Evolutionary conservation across 495 filamentous ascomycete species (phyloP).

Genomic region (Penicillium angulare): DNA sequence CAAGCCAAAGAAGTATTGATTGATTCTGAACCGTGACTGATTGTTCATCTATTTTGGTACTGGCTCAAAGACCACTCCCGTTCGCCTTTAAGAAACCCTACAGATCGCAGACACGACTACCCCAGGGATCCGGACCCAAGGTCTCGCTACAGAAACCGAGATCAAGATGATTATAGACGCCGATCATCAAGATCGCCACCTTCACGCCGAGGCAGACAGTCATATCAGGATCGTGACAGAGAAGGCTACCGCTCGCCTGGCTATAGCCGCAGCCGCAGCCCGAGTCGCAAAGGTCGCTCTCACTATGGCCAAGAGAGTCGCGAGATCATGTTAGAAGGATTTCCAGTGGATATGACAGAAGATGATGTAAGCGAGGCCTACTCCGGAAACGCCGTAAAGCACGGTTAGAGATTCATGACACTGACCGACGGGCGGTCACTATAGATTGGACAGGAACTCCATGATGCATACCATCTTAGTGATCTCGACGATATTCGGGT

Average conservation of each 20-base stretch:
- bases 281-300: constrained; percentile 43
- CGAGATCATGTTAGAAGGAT: constrained; percentile 62
- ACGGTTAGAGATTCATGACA: neutral
- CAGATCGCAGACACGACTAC: constrained; percentile 38
- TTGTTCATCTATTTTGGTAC: constrained; percentile 3
- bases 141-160: constrained; percentile 33
- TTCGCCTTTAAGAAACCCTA: constrained; percentile 41
- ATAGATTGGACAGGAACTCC: constrained; percentile 64
- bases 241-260: constrained; percentile 54
- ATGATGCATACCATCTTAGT: constrained; percentile 55
- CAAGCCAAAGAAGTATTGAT: constrained; percentile 5
- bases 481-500: constrained; percentile 62
- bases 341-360: constrained; percentile 58
- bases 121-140: constrained; percentile 31
- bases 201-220: constrained; percentile 35
- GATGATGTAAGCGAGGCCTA: constrained; percentile 47
- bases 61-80: constrained; percentile 35
- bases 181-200: constrained; percentile 40
- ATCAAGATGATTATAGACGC: constrained; percentile 42
- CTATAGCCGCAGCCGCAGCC: constrained; percentile 44
- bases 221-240: constrained; percentile 55
- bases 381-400: too few species aligned
- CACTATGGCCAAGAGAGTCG: constrained; percentile 52
- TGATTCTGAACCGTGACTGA: constrained; percentile 22
- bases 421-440: neutral